Evolutionary conservation across 257 asterid genomes (phyloP).

Genomic region (Solanum piurae): DNA sequence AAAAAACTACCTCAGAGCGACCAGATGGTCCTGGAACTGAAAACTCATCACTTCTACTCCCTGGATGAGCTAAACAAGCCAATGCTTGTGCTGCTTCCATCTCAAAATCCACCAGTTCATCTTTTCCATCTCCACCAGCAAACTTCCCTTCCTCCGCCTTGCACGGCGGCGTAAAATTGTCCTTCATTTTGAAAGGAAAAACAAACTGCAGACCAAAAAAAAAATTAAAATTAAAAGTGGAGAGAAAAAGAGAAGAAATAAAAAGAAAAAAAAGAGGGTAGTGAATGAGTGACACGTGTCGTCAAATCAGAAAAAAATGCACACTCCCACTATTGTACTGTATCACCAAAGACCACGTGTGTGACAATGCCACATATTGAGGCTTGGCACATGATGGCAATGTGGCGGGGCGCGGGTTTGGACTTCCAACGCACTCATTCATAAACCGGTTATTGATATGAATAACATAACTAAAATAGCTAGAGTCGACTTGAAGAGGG

Average conservation of each 20-base stretch:
- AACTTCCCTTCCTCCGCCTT: not conserved
- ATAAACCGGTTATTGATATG: not conserved
- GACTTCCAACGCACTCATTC: not conserved
- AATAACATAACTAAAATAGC: too few species aligned
- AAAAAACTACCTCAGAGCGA: not conserved
- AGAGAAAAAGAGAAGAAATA: not conserved
- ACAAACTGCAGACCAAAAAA: not conserved
- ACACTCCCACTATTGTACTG: not conserved
- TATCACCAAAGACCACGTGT: not conserved
- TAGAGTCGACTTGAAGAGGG: not conserved
- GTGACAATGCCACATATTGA: not conserved
- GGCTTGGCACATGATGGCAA: not conserved
- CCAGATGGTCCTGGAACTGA: not conserved
- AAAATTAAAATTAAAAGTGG: not conserved
- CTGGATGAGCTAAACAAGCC: conserved; percentile 23
- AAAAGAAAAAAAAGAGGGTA: not conserved
- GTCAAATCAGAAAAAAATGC: not conserved
- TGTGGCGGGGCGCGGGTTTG: not conserved
- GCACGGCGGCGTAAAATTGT: not conserved
- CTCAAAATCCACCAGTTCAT: conserved; percentile 22
- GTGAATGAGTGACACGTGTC: not conserved
- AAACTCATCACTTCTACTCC: not conserved
- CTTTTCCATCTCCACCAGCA: conserved; percentile 4
- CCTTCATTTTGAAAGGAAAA: not conserved
- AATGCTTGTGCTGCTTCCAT: conserved; percentile 48